Conservation (phyloP, 2,329 filamentous ascomycete genomes). For the Penicillium sp. region DNA sequence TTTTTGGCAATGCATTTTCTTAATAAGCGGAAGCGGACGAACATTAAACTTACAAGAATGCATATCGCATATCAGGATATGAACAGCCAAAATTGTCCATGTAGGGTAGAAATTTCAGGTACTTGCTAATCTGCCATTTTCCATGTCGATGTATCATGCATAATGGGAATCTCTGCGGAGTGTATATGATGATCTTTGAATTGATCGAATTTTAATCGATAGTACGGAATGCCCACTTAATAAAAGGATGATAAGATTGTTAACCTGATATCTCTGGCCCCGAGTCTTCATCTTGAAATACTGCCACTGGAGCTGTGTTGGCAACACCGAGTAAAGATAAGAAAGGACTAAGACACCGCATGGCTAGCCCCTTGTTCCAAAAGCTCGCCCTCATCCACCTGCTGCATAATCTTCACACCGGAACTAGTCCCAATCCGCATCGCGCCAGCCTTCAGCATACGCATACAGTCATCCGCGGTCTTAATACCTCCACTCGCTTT, state of each 20-base stretch:
- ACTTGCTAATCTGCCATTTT: too few species aligned
- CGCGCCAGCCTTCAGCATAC: constrained; percentile 60
- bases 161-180: too few species aligned
- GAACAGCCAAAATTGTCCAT: too few species aligned
- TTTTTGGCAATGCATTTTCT: neutral
- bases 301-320: neutral
- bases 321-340: neutral
- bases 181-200: too few species aligned
- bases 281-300: neutral
- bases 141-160: too few species aligned
- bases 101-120: too few species aligned
- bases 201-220: too few species aligned
- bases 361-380: constrained; percentile 22
- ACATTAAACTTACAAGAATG: neutral
- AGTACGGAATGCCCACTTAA: neutral
- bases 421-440: constrained; percentile 58
- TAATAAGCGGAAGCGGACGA: neutral
- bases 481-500: constrained; percentile 62
- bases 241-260: neutral
- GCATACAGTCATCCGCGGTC: constrained; percentile 50
- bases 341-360: constrained; percentile 8
- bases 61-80: too few species aligned
- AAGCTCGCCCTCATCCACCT: constrained; percentile 26
- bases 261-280: neutral
- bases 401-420: constrained; percentile 58